Base-by-base conservation (phyloP, 441 rosid species). In the Aquilaria agallochum region DNA sequence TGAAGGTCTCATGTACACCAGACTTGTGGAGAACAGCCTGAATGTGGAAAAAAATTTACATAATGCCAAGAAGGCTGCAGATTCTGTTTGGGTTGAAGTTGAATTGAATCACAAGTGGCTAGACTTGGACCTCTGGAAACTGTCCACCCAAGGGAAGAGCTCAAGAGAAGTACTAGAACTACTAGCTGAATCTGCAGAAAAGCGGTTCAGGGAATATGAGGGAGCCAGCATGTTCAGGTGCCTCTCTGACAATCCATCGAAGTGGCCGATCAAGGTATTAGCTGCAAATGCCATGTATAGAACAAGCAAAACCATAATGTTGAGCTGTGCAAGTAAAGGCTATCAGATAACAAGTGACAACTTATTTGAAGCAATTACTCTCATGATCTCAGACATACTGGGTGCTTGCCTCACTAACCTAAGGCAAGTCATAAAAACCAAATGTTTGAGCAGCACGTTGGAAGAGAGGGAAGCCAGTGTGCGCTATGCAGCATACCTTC, bases 231-330 rank as follows among this genome's bases (percentile, higher is more conserved):
- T 36, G 58, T 59, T 58, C 53, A 68, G 66, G 50, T 91, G 89
- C 45, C 61, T 58, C 10, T 73, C 67, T 69, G 89, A 83, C n/a
- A 68, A 11, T 63, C 79, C 93, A 10, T 72, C 84, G 9, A 75
- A 64, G 40, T 94, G 99, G 99, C 95, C 95, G 2, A 51, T 76
- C 65, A 83, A 79, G 72, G 78, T 76, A 49, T 61, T 87, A 71
- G 94, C 97, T 6, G 93, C 96, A 9, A 79, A 87, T 68, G 89
- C 95, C 72, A 89, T 91, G 96, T 87, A 89, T 53, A 68, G 94
- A 71, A 68, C 86, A 63, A 83, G 88, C 68, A 76, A 74, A 72
- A 84, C 89, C 46, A 68, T 87, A 60, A 72, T 94, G 66, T 79
- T 68, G n/a, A 68, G 56, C 9, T 65, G 69, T 56, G 71, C 67